Conservation (phyloP, 1,284 basidiomycete genomes). For the Pseudozyma sp. region DNA sequence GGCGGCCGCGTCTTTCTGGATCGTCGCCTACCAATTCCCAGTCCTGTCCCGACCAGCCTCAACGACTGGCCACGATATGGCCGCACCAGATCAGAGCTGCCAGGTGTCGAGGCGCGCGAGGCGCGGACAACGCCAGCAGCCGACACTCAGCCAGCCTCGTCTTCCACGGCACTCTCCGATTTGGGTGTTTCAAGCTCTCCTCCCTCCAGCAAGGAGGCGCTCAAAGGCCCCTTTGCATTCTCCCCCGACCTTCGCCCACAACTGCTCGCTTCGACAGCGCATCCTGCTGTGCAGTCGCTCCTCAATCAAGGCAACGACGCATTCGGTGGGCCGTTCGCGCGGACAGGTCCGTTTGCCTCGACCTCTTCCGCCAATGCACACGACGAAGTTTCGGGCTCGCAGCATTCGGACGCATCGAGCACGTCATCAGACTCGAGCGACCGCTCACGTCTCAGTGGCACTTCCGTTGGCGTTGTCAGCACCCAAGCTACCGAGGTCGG, state of each 20-base stretch:
- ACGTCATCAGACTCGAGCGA: constrained; percentile 60
- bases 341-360: constrained; percentile 31
- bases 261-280: constrained; percentile 44
- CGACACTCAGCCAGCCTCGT: constrained; percentile 2
- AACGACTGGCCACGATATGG: constrained; percentile 59
- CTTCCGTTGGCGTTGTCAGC: constrained; percentile 50
- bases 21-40: constrained; percentile 60
- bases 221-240: constrained; percentile 60
- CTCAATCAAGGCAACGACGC: constrained; percentile 31
- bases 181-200: constrained; percentile 13
- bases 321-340: constrained; percentile 41
- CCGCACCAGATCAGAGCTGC: constrained; percentile 18
- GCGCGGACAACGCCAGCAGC: not conserved
- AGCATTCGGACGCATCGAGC: constrained; percentile 58
- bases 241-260: constrained; percentile 54
- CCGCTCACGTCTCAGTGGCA: constrained; percentile 44
- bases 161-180: constrained; percentile 18
- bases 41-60: constrained; percentile 63
- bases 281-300: constrained; percentile 34
- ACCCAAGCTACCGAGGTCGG: constrained; percentile 60
- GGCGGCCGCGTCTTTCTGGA: constrained; percentile 67
- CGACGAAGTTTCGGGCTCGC: constrained; percentile 28
- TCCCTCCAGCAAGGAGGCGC: constrained; percentile 21
- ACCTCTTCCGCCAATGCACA: constrained; percentile 12
- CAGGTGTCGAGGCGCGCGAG: constrained; percentile 11